Conservation (phyloP, 164 flowering plant genomes). For the Stephania cephalantha region DNA sequence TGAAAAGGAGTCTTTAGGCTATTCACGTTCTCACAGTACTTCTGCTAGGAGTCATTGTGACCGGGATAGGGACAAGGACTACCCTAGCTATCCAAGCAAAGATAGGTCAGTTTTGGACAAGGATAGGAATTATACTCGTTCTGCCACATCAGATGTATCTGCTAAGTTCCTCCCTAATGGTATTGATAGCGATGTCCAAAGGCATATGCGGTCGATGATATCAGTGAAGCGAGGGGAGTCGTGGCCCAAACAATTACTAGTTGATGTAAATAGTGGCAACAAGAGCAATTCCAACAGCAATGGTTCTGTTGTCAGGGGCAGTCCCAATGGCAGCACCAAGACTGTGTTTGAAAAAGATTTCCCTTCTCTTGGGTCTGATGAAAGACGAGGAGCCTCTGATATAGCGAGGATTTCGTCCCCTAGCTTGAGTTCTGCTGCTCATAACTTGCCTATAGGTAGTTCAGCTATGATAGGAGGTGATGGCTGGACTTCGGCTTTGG, state of each 20-base stretch:
- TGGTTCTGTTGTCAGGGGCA: conserved; percentile 26
- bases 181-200: conserved; percentile 40
- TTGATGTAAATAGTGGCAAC: conserved; percentile 22
- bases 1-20: conserved; percentile 19
- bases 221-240: conserved; percentile 48
- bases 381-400: conserved; percentile 46
- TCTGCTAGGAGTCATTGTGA: conserved; percentile 64
- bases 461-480: conserved; percentile 58
- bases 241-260: conserved; percentile 27
- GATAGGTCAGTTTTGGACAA: conserved; percentile 38
- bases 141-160: conserved; percentile 31
- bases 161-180: conserved; percentile 25
- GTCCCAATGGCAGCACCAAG: conserved; percentile 32
- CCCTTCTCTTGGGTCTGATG: conserved; percentile 67
- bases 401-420: conserved; percentile 72
- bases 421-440: conserved; percentile 45
- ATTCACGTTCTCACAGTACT: conserved; percentile 51
- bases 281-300: conserved; percentile 22
- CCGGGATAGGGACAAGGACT: conserved; percentile 47
- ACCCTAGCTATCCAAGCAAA: conserved; percentile 31
- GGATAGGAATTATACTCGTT: conserved; percentile 38
- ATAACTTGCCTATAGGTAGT: conserved; percentile 53
- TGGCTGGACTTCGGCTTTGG: conserved; percentile 86
- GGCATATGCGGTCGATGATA: conserved; percentile 55
- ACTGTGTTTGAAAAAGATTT: conserved; percentile 54